Evolutionary conservation across 2,329 filamentous ascomycete species (phyloP), one percentile per base, ranked within the genome.

Genomic region (Arachnopeziza araneosa): DNA sequence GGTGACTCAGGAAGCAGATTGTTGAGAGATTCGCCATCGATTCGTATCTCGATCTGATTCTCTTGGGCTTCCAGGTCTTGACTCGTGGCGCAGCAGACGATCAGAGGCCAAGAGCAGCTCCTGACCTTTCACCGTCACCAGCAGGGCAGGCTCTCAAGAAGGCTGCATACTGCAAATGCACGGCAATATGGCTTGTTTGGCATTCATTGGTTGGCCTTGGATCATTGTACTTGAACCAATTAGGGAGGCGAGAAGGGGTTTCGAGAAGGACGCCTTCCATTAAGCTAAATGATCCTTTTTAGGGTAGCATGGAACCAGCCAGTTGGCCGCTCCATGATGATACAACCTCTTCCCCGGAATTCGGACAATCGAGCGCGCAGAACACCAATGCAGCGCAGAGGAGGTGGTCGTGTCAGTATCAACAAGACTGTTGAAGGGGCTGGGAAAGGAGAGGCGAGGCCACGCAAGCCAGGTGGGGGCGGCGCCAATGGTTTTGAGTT

Each of bases 201-300:
- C 52, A 8, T 21, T 58, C 44, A 59, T 55, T 57, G 49, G 55
- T 14, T 21, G 44, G 48, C 24, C 55, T 14, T 56, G 14, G 36
- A 56, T 30, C 51, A 14, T 62, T 60, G 60, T 64, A 62, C 59
- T 58, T 59, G 50, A 58, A 26, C 62, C 62, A 62, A 64, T 64
- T 51, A 50, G 30, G 36, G 55, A 14, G 36, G 36, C 36, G 22
- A 26, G 54, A 53, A 51, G 9, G n/a, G 14, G 53, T 30, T 57
- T 52, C 53, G 36, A 44, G 24, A 58, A 52, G 30, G 57, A 56
- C 55, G 52, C 59, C 36, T 50, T 24, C 54, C 52, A 54, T 59
- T 49, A 63, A 63, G 56, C 54, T 50, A 62, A 61, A 60, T 65
- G 56, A 61, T 62, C 58, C 58, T 59, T 55, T 54, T 52, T 52